Percentiles rank a stretch among this genome's conserved stretches.
Evolutionary conservation across 2,329 filamentous ascomycete genomes (phyloP).

Genomic region (Madurella fahalii): DNA sequence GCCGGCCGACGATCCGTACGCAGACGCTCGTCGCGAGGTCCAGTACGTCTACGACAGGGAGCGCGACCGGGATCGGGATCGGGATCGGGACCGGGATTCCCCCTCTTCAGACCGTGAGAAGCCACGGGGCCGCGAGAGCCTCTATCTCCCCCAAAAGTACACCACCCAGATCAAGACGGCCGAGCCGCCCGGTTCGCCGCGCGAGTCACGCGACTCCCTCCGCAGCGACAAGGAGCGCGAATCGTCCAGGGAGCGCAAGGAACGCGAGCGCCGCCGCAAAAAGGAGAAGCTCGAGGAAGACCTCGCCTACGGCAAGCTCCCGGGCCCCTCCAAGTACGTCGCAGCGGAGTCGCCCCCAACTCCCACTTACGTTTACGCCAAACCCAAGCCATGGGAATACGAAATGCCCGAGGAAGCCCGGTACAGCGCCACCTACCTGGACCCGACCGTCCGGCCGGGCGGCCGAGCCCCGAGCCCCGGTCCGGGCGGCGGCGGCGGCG

Average conservation of each 20-base stretch:
- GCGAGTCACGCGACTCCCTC: slow-evolving; percentile 29
- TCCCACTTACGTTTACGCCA: slow-evolving; percentile 28
- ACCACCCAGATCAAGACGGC: slow-evolving; percentile 33
- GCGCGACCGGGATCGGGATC: slow-evolving; percentile 24
- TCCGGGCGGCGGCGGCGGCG: slow-evolving; percentile 32
- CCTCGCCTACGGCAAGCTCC: slow-evolving; percentile 46
- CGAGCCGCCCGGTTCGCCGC: slow-evolving; percentile 23
- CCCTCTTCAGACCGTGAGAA: slow-evolving; percentile 29
- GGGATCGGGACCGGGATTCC: slow-evolving; percentile 21
- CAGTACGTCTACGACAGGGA: slow-evolving; percentile 25
- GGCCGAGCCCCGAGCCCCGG: slow-evolving; percentile 26
- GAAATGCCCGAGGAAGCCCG: slow-evolving; percentile 30
- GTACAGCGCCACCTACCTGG: slow-evolving; percentile 16
- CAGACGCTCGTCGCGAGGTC: slow-evolving; percentile 27
- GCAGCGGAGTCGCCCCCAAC: slow-evolving; percentile 28
- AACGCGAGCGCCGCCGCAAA: slow-evolving; percentile 28
- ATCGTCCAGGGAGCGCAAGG: slow-evolving; percentile 28
- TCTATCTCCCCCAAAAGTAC: slow-evolving; percentile 49
- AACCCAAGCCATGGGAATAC: slow-evolving; percentile 38
- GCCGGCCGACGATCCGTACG: slow-evolving; percentile 27
- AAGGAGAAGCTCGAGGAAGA: slow-evolving; percentile 36
- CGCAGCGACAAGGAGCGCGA: slow-evolving; percentile 22
- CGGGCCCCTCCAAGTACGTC: slow-evolving; percentile 19
- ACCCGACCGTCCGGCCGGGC: slow-evolving; percentile 15
- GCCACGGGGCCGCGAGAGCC: slow-evolving; percentile 31